A percentile compares a stretch with the other conserved stretches of the same genome.
phyloP scores from a whole-genome alignment of 2,329 filamentous ascomycete genomes.

The Monosporascus sp. region DNA sequence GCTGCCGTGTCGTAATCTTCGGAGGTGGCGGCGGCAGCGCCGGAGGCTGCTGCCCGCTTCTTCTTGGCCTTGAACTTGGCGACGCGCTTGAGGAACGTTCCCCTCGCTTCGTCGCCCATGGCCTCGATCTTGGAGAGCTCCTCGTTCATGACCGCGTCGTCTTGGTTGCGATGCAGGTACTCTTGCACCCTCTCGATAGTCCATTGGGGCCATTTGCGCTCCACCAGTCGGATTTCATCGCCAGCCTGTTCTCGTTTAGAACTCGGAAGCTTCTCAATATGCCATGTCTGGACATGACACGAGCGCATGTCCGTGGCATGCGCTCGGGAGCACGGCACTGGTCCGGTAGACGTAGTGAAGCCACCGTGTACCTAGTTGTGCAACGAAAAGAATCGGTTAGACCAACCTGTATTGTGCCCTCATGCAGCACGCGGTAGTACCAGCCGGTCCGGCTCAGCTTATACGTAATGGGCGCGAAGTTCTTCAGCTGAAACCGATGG shows the following conservation, averaged over 20 bases:
- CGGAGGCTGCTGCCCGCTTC: slow-evolving; percentile 15
- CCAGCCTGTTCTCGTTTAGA: slow-evolving; percentile 31
- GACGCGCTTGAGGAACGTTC: slow-evolving; percentile 46
- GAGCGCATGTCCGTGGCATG: no score
- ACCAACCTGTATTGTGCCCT: slow-evolving; percentile 42
- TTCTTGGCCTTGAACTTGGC: slow-evolving; percentile 36
- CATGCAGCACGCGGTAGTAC: slow-evolving; percentile 57
- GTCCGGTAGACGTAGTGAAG: neutral
- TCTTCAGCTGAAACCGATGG: slow-evolving; percentile 58
- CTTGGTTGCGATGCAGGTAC: slow-evolving; percentile 51
- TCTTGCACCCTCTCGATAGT: slow-evolving; percentile 59
- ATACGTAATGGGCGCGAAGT: slow-evolving; percentile 56
- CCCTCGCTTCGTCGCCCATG: slow-evolving; percentile 43
- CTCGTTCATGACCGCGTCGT: slow-evolving; percentile 45
- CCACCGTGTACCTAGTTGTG: neutral
- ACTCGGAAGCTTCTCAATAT: no score
- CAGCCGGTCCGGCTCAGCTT: slow-evolving; percentile 56
- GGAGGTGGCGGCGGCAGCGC: neutral
- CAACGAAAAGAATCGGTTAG: neutral
- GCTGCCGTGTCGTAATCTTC: slow-evolving; percentile 4
- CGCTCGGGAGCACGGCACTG: no score
- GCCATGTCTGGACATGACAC: no score
- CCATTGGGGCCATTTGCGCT: slow-evolving; percentile 53
- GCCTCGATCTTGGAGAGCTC: slow-evolving; percentile 46
- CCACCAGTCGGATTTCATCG: slow-evolving; percentile 50